Percentiles rank a stretch among this genome's conserved stretches.
These are phyloP conservation scores for Aspergillus quadricinctus DNA, from an alignment of 2,329 filamentous ascomycete species.

Conservation along the genomic window DNA sequence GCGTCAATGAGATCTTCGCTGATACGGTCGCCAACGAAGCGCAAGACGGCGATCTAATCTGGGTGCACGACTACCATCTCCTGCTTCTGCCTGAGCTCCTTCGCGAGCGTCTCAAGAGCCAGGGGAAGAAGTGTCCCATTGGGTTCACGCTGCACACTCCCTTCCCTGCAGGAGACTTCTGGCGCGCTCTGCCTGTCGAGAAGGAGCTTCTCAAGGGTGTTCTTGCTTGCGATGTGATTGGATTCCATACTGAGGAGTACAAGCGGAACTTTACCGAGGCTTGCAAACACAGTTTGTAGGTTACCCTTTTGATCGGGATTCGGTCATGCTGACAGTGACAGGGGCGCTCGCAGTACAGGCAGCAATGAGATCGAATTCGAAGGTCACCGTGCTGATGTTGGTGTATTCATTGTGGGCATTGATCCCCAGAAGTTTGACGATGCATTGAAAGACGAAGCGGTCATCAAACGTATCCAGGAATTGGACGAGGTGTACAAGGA, in stretches of 20 bases:
- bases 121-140: slow-evolving; percentile 78
- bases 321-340: slow-evolving; percentile 10
- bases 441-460: slow-evolving; percentile 68
- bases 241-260: slow-evolving; percentile 96
- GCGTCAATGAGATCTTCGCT: slow-evolving; percentile 85
- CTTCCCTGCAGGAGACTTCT: slow-evolving; percentile 89
- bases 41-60: slow-evolving; percentile 81
- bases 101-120: slow-evolving; percentile 62
- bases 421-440: slow-evolving; percentile 91
- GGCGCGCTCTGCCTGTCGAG: slow-evolving; percentile 81
- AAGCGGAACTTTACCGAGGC: slow-evolving; percentile 86
- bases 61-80: slow-evolving; percentile 95
- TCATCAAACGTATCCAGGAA: slow-evolving; percentile 73
- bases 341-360: slow-evolving; percentile 53
- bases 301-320: slow-evolving; percentile 4
- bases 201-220: slow-evolving; percentile 78
- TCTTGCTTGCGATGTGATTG: slow-evolving; percentile 82
- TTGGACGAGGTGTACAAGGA: slow-evolving; percentile 81
- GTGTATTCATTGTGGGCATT: slow-evolving; percentile 91
- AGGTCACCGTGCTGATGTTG: slow-evolving; percentile 75
- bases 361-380: slow-evolving; percentile 84
- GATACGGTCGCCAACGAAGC: slow-evolving; percentile 76
- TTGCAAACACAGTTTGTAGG: slow-evolving; percentile 75
- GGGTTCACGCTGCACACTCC: slow-evolving; percentile 95
- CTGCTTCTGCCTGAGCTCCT: slow-evolving; percentile 92